Base-by-base conservation (phyloP, 1,284 basidiomycete genomes). In the Rhizopogon hawkerae region DNA sequence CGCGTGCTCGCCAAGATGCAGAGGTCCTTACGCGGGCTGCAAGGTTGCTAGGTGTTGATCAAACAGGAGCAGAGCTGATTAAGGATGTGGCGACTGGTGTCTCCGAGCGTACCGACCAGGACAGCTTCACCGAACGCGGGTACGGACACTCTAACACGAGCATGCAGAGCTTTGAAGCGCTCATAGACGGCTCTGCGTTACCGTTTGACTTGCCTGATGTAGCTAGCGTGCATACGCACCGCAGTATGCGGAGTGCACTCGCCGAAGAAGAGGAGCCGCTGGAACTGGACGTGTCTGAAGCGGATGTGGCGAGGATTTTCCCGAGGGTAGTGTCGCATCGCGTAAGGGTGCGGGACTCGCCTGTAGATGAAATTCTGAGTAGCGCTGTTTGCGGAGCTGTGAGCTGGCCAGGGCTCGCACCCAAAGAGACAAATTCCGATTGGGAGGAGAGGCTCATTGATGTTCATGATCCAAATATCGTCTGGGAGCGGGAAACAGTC, bases 251-350 rank as follows among this genome's bases (percentile, higher is more conserved):
- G 9, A 41, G 49, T 43, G 39, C 46, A 14, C 39, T 35, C 2
- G 34, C 21, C 18, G 35, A 24, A 29, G 23, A 35, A 35, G 62
- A 65, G 31, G 50, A 45, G 51, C 53, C 11, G 33, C 36, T 60
- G 35, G 64, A 72, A 39, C 63, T 84, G 56, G 81, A 85, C 52
- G 76, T 85, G 2, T 79, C 80, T 6, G 83, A 86, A 60, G 81
- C 81, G 51, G 82, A 88, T 57, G 71, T 86, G 54, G 83, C 81
- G 48, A 73, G 80, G 50, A 76, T 86, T 18, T 76, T 84, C 54
- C 83, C 83, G 31, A 69, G 84, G 29, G 77, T 82, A 0, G 73
- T 89, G 26, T 81, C 81, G 5, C 85, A 89, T 66, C 78, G 86
- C 8, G 57, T 89, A 53, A 70, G 82, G 48, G 75, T 85, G 47